Evolutionary conservation across 2,329 filamentous ascomycete genomes (phyloP), one percentile per base, ranked within the genome.

Genomic region (Pezizomycotina sp.): DNA sequence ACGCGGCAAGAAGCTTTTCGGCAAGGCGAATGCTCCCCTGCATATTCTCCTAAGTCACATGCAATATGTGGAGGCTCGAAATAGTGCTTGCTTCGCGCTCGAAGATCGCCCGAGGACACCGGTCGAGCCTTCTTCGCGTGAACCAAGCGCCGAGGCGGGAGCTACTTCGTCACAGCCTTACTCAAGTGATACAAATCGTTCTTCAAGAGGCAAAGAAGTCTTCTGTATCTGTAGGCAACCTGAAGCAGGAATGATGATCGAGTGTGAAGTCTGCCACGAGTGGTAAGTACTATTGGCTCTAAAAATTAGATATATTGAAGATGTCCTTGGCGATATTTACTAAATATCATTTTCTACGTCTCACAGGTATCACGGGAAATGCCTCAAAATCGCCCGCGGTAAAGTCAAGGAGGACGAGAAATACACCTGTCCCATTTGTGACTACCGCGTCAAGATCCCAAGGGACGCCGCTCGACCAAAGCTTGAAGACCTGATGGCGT

Each of bases 371-470:
- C 89, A 98, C 52, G 86, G 89, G 42, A 95, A 93, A 58, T 98
- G 89, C 52, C 65, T 98, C 23, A 98, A 98, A 62, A 93, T 98
- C 53, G 89, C 89, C 2, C 73, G 89, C 31, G 89, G 89, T 34
- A 98, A 95, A 55, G 81, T 98, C 51, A 95, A 95, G 60, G 89
- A 95, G 54, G 86, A 92, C 46, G 89, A 95, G 54, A 92, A 92
- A 56, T 98, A 93, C 55, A 95, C 86, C 1, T 98, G 89, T 52
- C 89, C 89, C 0, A 92, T 98, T 45, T 98, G 89, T 55, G 89
- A 98, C 56, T 93, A 84, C 73, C 77, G 89, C 12, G 79, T 93
- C 54, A 91, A 86, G 60, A 95, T 98, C 34, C 89, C 89, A 16
- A 80, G 89, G 28, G 89, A 98, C 62, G 89, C 89, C 15, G 83